A percentile compares a stretch with the other conserved stretches of the same genome.
Evolutionary conservation across 768 basidiomycete genomes (phyloP).

Genomic region (Gymnopilus junonius): DNA sequence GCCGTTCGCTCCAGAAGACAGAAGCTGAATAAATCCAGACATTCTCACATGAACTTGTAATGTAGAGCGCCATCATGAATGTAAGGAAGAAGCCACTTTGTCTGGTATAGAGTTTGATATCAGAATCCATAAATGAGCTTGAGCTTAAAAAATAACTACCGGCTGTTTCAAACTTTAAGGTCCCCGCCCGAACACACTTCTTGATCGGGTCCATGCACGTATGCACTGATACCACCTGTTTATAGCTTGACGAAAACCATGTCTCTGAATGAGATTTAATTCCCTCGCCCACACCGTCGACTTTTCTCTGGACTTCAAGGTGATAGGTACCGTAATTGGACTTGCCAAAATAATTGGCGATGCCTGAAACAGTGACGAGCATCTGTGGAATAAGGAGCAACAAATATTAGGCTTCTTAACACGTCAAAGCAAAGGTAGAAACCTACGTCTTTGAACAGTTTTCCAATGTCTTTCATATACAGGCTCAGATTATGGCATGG

Average conservation of each 20-base stretch:
- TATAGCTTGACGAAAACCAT: no score
- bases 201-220: no score
- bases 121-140: no score
- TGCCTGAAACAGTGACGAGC: slow-evolving; percentile 22
- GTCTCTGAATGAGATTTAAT: no score
- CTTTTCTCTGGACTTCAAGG: slow-evolving; percentile 22
- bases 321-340: slow-evolving; percentile 31
- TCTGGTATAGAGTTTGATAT: slow-evolving; percentile 6
- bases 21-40: slow-evolving; percentile 19
- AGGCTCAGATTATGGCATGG: slow-evolving; percentile 35
- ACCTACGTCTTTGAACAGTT: slow-evolving; percentile 30
- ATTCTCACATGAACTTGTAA: slow-evolving; percentile 21
- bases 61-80: slow-evolving; percentile 16
- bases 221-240: no score
- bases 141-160: no score
- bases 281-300: slow-evolving; percentile 13
- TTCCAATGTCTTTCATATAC: slow-evolving; percentile 32
- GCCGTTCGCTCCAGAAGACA: slow-evolving; percentile 24
- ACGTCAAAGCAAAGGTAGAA: neutral
- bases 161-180: no score
- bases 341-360: slow-evolving; percentile 31
- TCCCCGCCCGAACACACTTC: no score
- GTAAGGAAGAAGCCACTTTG: slow-evolving; percentile 25
- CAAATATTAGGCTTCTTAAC: no score
- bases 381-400: slow-evolving; percentile 12